Evolutionary conservation across 805 yeast genomes (phyloP), one percentile per base, ranked within the genome.

Genomic region (Myxozyma lipomycoides): DNA sequence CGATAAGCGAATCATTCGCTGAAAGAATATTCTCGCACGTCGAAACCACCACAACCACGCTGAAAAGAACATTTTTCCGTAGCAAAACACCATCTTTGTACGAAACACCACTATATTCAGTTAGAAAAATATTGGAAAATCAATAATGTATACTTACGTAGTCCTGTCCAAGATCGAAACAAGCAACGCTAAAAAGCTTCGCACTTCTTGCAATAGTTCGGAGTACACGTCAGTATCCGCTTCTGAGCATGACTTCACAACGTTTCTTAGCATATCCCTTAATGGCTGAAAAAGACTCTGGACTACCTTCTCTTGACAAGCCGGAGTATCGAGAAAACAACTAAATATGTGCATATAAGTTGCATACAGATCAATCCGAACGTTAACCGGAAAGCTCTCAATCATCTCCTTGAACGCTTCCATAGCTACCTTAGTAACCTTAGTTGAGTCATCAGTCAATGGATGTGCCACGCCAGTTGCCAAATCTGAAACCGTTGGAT

Each of bases 341-440:
- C 72, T 78, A 50, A 84, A 76, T 4, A 84, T 74, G 60, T 76
- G 82, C 22, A 90, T 67, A 36, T 85, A 61, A 60, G 95, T 83
- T 0, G 90, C 76, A 62, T 79, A 79, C 25, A 91, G 68, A 64
- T 91, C 98, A 10, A 72, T 66, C 58, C 79, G 79, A 41, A 87
- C 84, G 18, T 83, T 73, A 23, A 73, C 78, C 0, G 95, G 91
- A 59, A 90, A 81, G 30, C 70, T 70, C 15, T 73, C 73, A 21
- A 81, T 74, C 82, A 86, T 84, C 5, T 72, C 78, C n/a, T 81
- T 78, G 21, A 86, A 69, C 1, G 77, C 72, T 15, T 66, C 66
- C 37, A 67, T 60, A 38, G 66, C 62, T n/a, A 63, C 15, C 22
- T 38, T 25, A 2, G 58, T 65, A 0, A 64, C 40, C 12, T 56